Conservation (phyloP, 805 yeast species). For the Ogataea angusta region DNA sequence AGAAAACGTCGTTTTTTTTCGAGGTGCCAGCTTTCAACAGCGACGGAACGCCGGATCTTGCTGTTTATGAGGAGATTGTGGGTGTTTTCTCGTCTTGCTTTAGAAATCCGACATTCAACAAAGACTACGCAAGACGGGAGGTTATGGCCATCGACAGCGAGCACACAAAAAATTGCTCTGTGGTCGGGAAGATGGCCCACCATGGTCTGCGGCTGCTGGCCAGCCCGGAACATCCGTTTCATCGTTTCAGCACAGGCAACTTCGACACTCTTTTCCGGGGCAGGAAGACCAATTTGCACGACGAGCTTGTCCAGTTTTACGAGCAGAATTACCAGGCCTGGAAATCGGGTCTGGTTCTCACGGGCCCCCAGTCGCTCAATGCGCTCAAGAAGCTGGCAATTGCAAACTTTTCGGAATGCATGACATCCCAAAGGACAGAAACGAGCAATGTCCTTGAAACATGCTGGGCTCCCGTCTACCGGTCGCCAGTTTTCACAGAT, state of each 20-base stretch:
- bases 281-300: constrained; percentile 36
- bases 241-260: constrained; percentile 65
- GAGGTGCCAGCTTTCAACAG: constrained; percentile 47
- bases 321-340: constrained; percentile 40
- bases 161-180: constrained; percentile 51
- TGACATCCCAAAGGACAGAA: neutral
- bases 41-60: constrained; percentile 13
- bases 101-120: constrained; percentile 47
- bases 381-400: constrained; percentile 50
- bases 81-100: constrained; percentile 51
- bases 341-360: constrained; percentile 55
- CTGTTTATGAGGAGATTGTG: constrained; percentile 44
- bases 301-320: constrained; percentile 39
- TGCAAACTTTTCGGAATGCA: constrained; percentile 34
- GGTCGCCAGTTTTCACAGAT: constrained; percentile 24
- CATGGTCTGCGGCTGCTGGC: constrained; percentile 59
- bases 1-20: constrained; percentile 60
- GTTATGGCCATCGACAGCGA: constrained; percentile 63
- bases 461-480: constrained; percentile 23
- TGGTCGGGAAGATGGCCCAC: constrained; percentile 45
- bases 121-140: constrained; percentile 44
- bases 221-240: constrained; percentile 48
- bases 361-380: constrained; percentile 66
- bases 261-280: constrained; percentile 41
- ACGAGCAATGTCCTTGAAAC: constrained; percentile 8